These are phyloP conservation scores for Hypoxylon sp. DNA, from an alignment of 2,329 filamentous ascomycete genomes.

Conservation along the genomic window DNA sequence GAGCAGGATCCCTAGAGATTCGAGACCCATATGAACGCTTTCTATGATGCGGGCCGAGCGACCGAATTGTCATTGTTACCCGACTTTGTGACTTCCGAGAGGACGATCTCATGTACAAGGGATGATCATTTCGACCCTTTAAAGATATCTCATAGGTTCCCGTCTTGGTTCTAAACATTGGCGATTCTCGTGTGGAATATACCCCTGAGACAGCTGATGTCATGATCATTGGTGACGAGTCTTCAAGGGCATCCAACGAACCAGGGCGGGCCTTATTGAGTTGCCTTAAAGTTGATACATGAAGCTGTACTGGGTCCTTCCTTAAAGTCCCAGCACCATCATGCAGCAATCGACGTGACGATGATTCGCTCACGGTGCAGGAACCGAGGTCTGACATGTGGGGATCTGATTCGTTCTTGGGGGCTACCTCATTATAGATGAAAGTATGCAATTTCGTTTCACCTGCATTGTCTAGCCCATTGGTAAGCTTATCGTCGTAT, in stretches of 20 bases:
- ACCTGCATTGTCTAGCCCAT: conserved; percentile 22
- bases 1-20: neutral
- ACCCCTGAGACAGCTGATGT: conserved; percentile 15
- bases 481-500: conserved; percentile 44
- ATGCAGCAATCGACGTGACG: neutral
- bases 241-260: conserved; percentile 3
- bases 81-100: neutral
- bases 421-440: conserved; percentile 26
- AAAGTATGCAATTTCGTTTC: conserved; percentile 31
- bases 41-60: conserved; percentile 21
- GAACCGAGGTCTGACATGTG: conserved; percentile 37
- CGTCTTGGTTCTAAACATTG: conserved; percentile 2
- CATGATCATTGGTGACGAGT: conserved; percentile 1
- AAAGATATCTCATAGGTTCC: neutral
- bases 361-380: conserved; percentile 31
- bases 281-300: conserved; percentile 3
- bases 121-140: neutral
- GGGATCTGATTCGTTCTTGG: conserved; percentile 26
- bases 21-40: conserved; percentile 2
- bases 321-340: conserved; percentile 11
- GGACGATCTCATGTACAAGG: neutral
- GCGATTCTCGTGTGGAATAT: conserved; percentile 12
- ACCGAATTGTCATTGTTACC: conserved; percentile 6
- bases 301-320: conserved; percentile 17
- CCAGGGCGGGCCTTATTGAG: neutral